Evolutionary conservation across 2,329 filamentous ascomycete species (phyloP).

Genomic region (Claviceps pusilla): DNA sequence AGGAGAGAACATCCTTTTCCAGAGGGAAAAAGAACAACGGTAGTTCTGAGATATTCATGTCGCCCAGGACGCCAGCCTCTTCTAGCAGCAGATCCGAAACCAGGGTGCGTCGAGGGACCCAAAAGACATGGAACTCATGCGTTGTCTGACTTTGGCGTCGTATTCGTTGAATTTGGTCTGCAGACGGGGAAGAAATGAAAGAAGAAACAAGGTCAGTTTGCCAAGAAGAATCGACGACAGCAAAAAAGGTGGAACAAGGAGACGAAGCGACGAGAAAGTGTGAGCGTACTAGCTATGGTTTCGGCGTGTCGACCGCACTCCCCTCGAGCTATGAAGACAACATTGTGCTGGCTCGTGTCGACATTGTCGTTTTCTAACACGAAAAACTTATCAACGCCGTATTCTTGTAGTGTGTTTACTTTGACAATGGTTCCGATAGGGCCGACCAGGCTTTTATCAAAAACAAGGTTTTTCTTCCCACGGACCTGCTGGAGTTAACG

Average conservation of each 20-base stretch:
- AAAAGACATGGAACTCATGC: conserved; percentile 94
- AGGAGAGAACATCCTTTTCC: conserved; percentile 77
- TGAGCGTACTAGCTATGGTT: conserved; percentile 66
- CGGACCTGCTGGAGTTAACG: conserved; percentile 50
- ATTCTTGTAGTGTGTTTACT: conserved; percentile 88
- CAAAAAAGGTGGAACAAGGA: not conserved
- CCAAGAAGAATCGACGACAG: not conserved
- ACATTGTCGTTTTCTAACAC: conserved; percentile 91
- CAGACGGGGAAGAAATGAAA: not conserved
- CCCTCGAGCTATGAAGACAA: conserved; percentile 82
- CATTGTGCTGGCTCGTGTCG: conserved; percentile 85
- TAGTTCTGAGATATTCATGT: conserved; percentile 77
- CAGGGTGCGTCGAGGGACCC: conserved; percentile 82
- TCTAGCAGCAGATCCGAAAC: conserved; percentile 86
- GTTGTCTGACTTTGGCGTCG: conserved; percentile 76
- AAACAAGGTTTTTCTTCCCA: conserved; percentile 95
- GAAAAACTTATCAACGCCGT: conserved; percentile 96
- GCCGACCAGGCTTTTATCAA: conserved; percentile 80
- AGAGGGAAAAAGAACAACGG: conserved; percentile 82
- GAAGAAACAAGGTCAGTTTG: conserved; percentile 4
- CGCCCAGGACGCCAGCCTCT: conserved; percentile 81
- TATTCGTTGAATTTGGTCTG: conserved; percentile 82
- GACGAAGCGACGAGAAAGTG: not conserved
- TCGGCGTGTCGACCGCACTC: conserved; percentile 76
- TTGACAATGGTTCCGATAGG: conserved; percentile 86